Conservation (phyloP, 164 flowering plant genomes). For the Nymphaea thermarum region DNA sequence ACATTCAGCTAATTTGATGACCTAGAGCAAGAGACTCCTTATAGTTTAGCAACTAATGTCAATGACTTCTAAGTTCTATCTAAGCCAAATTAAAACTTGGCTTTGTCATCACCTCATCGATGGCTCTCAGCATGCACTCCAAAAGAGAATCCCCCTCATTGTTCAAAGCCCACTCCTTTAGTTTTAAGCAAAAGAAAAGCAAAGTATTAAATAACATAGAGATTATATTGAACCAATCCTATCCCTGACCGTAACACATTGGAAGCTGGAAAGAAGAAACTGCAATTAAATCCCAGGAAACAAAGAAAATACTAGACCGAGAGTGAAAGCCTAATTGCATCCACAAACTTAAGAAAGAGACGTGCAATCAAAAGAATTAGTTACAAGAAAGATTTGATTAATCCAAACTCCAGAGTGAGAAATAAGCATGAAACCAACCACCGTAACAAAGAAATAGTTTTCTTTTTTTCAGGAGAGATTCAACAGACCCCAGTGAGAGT, state of each 20-base stretch:
- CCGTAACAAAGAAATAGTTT: background rate
- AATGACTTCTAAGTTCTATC: background rate
- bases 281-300: too few relatives aligned
- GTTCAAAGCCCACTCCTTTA: slow-evolving; percentile 68
- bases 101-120: slow-evolving; percentile 61
- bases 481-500: too few relatives aligned
- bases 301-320: too few relatives aligned
- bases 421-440: background rate
- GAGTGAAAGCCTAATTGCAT: too few relatives aligned
- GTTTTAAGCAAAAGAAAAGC: background rate
- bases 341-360: too few relatives aligned
- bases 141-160: slow-evolving; percentile 49
- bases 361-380: too few relatives aligned
- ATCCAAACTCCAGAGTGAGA: background rate
- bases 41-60: slow-evolving; percentile 3
- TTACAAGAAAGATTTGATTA: too few relatives aligned
- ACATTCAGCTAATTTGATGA: slow-evolving; percentile 68
- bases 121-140: slow-evolving; percentile 53
- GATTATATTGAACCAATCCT: background rate
- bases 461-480: too few relatives aligned
- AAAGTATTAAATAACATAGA: background rate
- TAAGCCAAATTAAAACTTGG: background rate
- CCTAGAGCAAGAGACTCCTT: slow-evolving; percentile 39
- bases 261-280: too few relatives aligned
- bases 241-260: background rate